Evolutionary conservation across 352 stramenopile species (phyloP).

Genomic region (Pythium sukuiense): DNA sequence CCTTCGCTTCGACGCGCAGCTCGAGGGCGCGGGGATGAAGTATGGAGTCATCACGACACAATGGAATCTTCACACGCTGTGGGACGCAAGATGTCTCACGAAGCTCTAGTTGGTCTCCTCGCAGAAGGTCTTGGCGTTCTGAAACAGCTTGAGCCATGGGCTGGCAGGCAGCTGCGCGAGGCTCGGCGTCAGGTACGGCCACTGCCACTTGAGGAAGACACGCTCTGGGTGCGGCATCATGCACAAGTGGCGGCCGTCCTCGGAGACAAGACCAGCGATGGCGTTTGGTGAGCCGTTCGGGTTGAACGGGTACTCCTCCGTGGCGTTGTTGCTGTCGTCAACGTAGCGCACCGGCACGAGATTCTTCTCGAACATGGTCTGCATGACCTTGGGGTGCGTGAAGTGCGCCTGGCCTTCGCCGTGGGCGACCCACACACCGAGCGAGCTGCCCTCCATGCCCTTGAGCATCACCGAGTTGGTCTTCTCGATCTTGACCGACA

Average conservation of each 20-base stretch:
- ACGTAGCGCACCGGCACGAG: conserved; percentile 97
- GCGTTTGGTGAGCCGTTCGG: conserved; percentile 97
- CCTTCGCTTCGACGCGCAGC: background rate
- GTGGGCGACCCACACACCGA: conserved; percentile 98
- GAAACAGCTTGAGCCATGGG: conserved; percentile 98
- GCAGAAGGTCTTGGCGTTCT: conserved; percentile 98
- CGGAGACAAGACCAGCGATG: conserved; percentile 96
- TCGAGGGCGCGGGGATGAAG: background rate
- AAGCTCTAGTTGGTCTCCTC: conserved; percentile 57
- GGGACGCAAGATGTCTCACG: background rate
- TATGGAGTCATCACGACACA: background rate
- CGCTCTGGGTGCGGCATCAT: conserved; percentile 99
- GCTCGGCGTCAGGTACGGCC: conserved; percentile 92
- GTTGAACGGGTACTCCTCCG: conserved; percentile 98
- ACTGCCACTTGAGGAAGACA: conserved; percentile 97
- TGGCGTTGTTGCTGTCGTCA: conserved; percentile 94
- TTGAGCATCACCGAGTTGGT: conserved; percentile 97
- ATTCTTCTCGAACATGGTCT: conserved; percentile 88
- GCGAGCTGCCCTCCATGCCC: conserved; percentile 95
- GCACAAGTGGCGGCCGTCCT: conserved; percentile 96
- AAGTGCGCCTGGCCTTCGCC: conserved; percentile 95
- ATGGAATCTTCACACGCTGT: no score
- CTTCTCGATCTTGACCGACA: conserved; percentile 94
- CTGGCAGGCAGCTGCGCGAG: conserved; percentile 83
- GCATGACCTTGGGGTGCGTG: conserved; percentile 89